phyloP scores from a whole-genome alignment of 176 grass and related monocot species.

The Rhynchospora tenuis region DNA sequence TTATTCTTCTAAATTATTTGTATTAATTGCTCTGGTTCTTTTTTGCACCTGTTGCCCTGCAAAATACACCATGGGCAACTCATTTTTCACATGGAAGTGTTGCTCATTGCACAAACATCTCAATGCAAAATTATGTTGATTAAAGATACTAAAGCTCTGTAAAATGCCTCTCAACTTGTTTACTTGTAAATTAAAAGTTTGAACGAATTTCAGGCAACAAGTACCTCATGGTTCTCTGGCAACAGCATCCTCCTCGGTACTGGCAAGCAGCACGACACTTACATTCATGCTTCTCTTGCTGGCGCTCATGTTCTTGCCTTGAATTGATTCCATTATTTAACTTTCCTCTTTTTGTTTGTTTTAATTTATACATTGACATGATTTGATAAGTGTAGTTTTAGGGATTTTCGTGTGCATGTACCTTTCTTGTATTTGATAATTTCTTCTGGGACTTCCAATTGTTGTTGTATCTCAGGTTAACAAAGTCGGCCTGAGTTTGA shows the following conservation, averaged over 20 bases:
- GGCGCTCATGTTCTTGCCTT: conserved; percentile 12
- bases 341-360: conserved; percentile 11
- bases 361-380: conserved; percentile 30
- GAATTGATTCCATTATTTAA: conserved; percentile 3
- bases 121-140: background rate
- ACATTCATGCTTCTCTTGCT: conserved; percentile 26
- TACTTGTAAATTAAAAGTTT: background rate
- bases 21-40: background rate
- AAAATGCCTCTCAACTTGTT: background rate
- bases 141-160: background rate
- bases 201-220: conserved; percentile 51
- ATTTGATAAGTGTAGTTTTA: conserved; percentile 29
- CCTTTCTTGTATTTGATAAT: conserved; percentile 2
- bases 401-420: conserved; percentile 23
- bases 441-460: conserved; percentile 10
- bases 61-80: background rate
- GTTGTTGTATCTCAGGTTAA: background rate
- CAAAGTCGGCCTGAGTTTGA: background rate
- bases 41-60: background rate
- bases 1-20: background rate
- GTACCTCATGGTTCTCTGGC: conserved; percentile 44
- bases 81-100: background rate
- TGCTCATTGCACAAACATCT: background rate
- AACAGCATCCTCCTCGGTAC: background rate
- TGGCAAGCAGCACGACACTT: conserved; percentile 24